Percentiles rank a stretch among this genome's conserved stretches.
Evolutionary conservation across 352 stramenopile species (phyloP).

Genomic region (Thraustochytrium sp.): DNA sequence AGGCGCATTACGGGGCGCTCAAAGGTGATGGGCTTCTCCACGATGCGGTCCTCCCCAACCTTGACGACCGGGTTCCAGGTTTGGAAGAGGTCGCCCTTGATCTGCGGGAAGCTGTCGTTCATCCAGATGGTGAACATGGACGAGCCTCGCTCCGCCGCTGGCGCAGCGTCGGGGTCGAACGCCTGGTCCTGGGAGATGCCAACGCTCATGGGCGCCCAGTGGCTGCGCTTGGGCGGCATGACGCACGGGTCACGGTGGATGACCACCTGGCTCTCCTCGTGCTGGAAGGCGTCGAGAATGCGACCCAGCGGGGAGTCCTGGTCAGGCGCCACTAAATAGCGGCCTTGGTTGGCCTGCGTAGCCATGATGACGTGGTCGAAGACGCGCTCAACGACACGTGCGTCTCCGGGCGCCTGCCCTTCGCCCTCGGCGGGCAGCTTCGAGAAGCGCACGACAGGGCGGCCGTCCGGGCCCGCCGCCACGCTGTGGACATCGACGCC

Average conservation of each 20-base stretch:
- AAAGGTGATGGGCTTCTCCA: conserved; percentile 40
- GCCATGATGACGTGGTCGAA: conserved; percentile 49
- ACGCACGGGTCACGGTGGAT: conserved; percentile 45
- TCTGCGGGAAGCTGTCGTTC: conserved; percentile 29
- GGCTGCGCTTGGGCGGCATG: conserved; percentile 34
- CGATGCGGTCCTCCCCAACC: neutral
- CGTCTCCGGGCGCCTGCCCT: neutral
- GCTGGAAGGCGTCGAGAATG: conserved; percentile 15
- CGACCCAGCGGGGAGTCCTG: neutral
- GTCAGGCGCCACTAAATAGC: conserved; percentile 6
- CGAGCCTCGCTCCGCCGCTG: neutral
- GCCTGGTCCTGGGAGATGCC: neutral
- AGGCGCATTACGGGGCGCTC: conserved; percentile 46
- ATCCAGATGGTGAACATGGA: conserved; percentile 52
- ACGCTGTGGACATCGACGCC: conserved; percentile 25
- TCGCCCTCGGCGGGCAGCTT: neutral
- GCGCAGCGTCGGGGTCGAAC: neutral
- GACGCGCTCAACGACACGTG: neutral
- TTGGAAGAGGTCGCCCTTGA: conserved; percentile 46
- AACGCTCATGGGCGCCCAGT: conserved; percentile 50
- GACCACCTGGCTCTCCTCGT: conserved; percentile 45
- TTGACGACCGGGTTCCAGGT: conserved; percentile 49
- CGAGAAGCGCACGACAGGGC: neutral
- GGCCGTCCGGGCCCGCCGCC: neutral
- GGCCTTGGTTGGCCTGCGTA: conserved; percentile 47